Conservation (phyloP, 345 rosid species). For the Raphanus sativus region DNA sequence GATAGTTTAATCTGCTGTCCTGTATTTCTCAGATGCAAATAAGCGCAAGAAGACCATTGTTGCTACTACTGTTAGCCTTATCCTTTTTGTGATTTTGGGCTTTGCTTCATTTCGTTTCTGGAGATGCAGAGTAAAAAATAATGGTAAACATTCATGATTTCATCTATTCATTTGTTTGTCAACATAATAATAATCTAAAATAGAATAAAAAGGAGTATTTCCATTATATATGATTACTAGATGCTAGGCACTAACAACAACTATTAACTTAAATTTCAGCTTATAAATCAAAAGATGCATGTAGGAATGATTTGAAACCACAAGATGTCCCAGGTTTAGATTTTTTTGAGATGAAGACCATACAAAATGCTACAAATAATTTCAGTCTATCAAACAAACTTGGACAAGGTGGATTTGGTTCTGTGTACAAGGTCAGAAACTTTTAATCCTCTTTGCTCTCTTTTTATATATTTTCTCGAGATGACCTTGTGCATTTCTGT, state of each 20-base stretch:
- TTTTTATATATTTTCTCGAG: neutral
- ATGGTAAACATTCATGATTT: neutral
- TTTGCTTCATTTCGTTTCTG: conserved; percentile 10
- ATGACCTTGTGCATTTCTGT: neutral
- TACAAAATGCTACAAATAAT: conserved; percentile 25
- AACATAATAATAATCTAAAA: neutral
- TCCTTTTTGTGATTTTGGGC: neutral
- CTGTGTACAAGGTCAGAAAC: conserved; percentile 32
- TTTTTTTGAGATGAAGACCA: conserved; percentile 15
- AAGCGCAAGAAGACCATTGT: neutral
- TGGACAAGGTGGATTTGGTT: conserved; percentile 40
- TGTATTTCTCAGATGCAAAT: conserved; percentile 16
- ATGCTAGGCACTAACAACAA: too few relatives aligned
- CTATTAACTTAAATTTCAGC: neutral
- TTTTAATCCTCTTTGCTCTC: neutral
- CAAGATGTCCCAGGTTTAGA: neutral
- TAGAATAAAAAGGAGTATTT: neutral
- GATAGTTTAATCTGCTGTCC: neutral
- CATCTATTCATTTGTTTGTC: neutral
- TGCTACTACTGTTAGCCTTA: conserved; percentile 11
- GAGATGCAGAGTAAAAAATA: neutral
- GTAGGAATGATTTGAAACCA: neutral
- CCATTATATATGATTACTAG: neutral
- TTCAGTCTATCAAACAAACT: conserved; percentile 30
- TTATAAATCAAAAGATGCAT: neutral